phyloP scores from a whole-genome alignment of 164 flowering plant species.

The Houttuynia cordata region DNA sequence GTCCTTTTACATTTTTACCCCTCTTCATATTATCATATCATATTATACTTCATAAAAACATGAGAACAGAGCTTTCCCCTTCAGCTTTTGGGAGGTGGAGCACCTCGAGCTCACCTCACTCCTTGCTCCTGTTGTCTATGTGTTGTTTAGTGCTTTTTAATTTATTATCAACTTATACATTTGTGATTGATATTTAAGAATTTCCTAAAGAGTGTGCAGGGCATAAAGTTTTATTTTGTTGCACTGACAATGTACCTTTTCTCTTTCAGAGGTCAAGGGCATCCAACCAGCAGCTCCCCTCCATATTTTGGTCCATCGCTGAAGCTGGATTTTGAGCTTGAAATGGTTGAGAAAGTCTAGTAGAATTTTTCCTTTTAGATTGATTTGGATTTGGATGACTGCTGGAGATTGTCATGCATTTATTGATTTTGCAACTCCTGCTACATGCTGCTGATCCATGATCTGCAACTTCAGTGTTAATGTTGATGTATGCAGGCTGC shows the following conservation, averaged over 20 bases:
- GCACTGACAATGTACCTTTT: conserved; percentile 1
- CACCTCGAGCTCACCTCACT: too few species aligned
- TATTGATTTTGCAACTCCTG: background rate
- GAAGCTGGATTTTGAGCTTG: conserved; percentile 94
- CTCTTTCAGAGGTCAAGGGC: conserved; percentile 67
- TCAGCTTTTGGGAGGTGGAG: too few species aligned
- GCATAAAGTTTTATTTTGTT: background rate
- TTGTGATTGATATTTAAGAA: background rate
- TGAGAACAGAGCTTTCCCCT: too few species aligned
- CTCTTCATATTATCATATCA: too few species aligned
- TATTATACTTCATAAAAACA: too few species aligned
- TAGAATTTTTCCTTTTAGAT: background rate
- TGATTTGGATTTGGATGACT: background rate
- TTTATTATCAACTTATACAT: too few species aligned
- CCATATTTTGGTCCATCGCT: conserved; percentile 91
- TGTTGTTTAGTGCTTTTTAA: too few species aligned
- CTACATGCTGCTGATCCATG: background rate
- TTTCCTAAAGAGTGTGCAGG: background rate
- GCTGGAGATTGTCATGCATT: background rate
- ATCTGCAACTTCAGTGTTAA: background rate
- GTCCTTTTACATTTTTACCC: too few species aligned
- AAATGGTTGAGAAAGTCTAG: conserved; percentile 50
- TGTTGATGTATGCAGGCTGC: conserved; percentile 49
- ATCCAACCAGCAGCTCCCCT: conserved; percentile 53
- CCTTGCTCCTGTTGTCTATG: too few species aligned